Evolutionary conservation across 1,139 yeast species (phyloP), one percentile per base, ranked within the genome.

Genomic region (Tardiomyces digboiensis): DNA sequence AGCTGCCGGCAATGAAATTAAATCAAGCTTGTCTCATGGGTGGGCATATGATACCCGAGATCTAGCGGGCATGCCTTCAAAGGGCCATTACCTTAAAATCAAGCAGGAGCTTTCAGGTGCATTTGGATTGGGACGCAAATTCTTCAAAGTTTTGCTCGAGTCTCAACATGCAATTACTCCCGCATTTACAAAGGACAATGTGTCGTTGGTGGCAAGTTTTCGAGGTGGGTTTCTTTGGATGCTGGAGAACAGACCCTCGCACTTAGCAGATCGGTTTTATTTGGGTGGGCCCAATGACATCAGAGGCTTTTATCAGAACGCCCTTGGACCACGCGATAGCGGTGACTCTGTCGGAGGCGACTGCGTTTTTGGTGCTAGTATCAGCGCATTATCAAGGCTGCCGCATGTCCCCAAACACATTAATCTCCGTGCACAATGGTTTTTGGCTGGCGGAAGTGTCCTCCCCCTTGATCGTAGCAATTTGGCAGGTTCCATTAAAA

Each of bases 221-320:
- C 33, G 33, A n/a, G 33, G 33, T 8, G 58, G 58, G n/a, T 16
- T 44, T 13, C 37, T 54, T 8, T 18, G 36, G n/a, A 46, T 54
- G 5, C 38, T 49, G 18, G 19, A 37, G 16, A 37, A 20, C 19
- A 19, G 26, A 3, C 19, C 29, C 3, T 44, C 64, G 1, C 59
- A 59, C 43, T 43, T 67, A 19, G 65, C 70, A 60, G 80, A 75
- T 51, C 63, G 75, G 40, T 71, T 79, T 49, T 78, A 75, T 53
- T 67, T 83, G n/a, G 84, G 93, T 53, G 95, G 95, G 0, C 84
- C 95, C 1, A 83, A 84, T 52, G 94, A 84, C 54, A 78, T 87
- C 2, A 71, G 95, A 42, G 85, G 91, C 1, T 86, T 85, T 59
- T 68, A 72, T 33, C 65, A 80, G 54, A 83, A 86, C 61, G 94